Base-by-base conservation (phyloP, 169 alveolate genomes). In the Cardiosporidium cionae region DNA sequence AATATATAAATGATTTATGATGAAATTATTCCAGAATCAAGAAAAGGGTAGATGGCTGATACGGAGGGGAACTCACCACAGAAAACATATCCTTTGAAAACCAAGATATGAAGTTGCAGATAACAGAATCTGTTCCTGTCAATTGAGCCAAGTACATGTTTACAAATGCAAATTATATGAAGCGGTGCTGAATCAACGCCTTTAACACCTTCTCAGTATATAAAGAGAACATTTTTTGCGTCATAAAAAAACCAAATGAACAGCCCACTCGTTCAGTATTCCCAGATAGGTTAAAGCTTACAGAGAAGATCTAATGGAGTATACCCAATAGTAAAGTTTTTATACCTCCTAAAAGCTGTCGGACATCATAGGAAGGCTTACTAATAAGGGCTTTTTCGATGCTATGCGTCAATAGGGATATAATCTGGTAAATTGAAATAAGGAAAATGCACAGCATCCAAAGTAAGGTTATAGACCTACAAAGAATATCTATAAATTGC, bases 341-440 rank as follows among this genome's bases (percentile, higher is more conserved):
- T 63, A 33, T 33, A 44, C 89, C 89, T 52, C 85, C 89, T 67
- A 84, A 63, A 63, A 84, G 85, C 54, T 80, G 81, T 32, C 89
- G 70, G 65, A 84, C 79, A 29, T 84, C 89, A 32, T 76, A 84
- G 66, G 83, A 78, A 22, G 89, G 89, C 31, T 83, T 78, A 66
- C 68, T 80, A 63, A 78, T 83, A 66, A 89, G 86, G 27, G 88
- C 84, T 35, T 86, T 74, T 65, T 89, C 90, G 72, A 89, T 84
- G 29, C 85, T 84, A 34, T 81, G 83, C 36, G 93, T 89, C 71
- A 89, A 84, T 62, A 89, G 81, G 65, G 90, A 87, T 80, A 87
- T 80, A 9, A 87, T 75, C 86, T 87, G 92, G 63, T 70, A 71
- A 82, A 74, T 25, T 4, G 66, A 29, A 32, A n/a, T n/a, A n/a